Percentiles rank a stretch among this genome's conserved stretches.
Evolutionary conservation across 2,329 filamentous ascomycete genomes (phyloP).

Genomic region (Colletotrichum cuscutae): DNA sequence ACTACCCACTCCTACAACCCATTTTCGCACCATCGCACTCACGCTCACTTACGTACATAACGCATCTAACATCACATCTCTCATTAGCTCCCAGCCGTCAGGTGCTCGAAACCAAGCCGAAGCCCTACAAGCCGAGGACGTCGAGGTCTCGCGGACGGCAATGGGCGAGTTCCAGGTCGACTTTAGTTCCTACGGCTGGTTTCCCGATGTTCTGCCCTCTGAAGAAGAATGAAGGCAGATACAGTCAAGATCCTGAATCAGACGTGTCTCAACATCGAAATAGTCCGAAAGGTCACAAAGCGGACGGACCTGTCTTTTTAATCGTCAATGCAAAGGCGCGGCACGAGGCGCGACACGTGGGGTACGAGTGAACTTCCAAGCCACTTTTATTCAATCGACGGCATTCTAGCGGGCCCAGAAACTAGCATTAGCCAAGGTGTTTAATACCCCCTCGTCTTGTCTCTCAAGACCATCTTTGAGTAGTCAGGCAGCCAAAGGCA

Average conservation of each 20-base stretch:
- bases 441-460: not conserved
- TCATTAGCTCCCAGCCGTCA: slow-evolving; percentile 57
- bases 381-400: slow-evolving; percentile 22
- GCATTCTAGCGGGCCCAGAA: slow-evolving; percentile 8
- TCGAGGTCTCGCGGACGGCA: slow-evolving; percentile 58
- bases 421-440: slow-evolving; percentile 30
- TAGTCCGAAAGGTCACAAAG: not conserved
- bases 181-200: slow-evolving; percentile 65
- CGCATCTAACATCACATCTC: not conserved
- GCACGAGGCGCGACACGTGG: not conserved
- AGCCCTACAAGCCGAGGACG: slow-evolving; percentile 62
- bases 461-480: not conserved
- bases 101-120: slow-evolving; percentile 61
- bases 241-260: too few relatives aligned
- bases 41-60: not conserved
- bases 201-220: slow-evolving; percentile 61
- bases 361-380: not conserved
- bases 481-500: not conserved
- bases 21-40: not conserved
- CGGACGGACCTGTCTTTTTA: too few relatives aligned
- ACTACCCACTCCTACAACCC: not conserved
- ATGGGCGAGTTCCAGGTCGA: slow-evolving; percentile 64
- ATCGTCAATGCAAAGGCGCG: not conserved
- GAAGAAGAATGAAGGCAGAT: slow-evolving; percentile 42
- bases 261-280: not conserved